Evolutionary conservation across 495 filamentous ascomycete genomes (phyloP).

Genomic region (Penicillium paxilli): DNA sequence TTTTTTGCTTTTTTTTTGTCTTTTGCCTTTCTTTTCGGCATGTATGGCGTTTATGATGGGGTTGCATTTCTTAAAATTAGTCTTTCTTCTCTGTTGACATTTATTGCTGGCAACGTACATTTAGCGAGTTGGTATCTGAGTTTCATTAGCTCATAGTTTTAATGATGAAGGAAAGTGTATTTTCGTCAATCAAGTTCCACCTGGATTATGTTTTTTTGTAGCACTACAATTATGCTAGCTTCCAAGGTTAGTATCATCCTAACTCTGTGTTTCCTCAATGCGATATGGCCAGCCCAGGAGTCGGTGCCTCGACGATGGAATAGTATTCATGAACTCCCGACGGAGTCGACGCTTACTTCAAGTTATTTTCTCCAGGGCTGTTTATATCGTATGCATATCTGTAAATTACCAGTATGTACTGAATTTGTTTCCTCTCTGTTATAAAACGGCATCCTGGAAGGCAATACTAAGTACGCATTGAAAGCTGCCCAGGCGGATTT

Average conservation of each 20-base stretch:
- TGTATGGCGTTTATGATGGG: constrained; percentile 29
- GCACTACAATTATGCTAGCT: not conserved
- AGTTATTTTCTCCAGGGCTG: too few species aligned
- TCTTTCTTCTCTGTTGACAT: not conserved
- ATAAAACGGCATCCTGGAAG: too few species aligned
- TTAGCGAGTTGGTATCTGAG: constrained; percentile 17
- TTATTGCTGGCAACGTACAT: constrained; percentile 6
- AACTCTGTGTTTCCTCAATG: too few species aligned
- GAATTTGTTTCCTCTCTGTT: too few species aligned
- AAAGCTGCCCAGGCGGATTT: too few species aligned
- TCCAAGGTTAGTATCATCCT: not conserved
- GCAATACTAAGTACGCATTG: too few species aligned
- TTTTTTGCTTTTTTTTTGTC: not conserved
- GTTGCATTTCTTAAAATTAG: constrained; percentile 8
- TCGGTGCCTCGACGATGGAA: too few species aligned
- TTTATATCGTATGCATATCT: too few species aligned
- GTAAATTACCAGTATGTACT: too few species aligned
- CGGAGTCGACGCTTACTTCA: too few species aligned
- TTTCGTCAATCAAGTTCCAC: not conserved
- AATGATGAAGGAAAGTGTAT: not conserved
- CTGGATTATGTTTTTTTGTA: not conserved
- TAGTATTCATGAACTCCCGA: too few species aligned
- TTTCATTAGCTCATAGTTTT: not conserved
- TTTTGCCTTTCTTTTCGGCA: constrained; percentile 24
- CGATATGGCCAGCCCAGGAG: too few species aligned